Evolutionary conservation across 352 stramenopile genomes (phyloP), one percentile per base, ranked within the genome.

Genomic region (Globisporangium middletonii): DNA sequence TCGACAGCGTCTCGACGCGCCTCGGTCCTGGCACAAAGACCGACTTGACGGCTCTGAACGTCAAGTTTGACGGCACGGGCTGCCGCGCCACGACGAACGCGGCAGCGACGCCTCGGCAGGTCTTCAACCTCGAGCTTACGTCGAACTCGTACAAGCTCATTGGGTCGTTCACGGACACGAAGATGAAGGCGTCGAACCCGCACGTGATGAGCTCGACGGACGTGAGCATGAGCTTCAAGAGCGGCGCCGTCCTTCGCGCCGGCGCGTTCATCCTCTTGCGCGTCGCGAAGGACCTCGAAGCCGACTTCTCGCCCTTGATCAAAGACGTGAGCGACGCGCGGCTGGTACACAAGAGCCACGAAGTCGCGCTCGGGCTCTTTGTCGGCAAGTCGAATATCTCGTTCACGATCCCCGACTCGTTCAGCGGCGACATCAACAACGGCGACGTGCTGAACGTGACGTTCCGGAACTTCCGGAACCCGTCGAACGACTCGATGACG

Each of bases 181-280:
- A 35, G 12, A 82, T 92, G 67, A 61, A 50, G n/a, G 83, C 80
- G 5, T 65, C 71, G 0, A 63, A 81, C 37, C 45, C 64, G 5
- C 60, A 69, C 33, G 79, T 90, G 49, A 71, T 88, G 67, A 75
- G 59, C 55, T 58, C 58, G 0, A 90, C 83, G 2, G 64, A 66
- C 1, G 62, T 92, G 52, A 73, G 68, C n/a, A 63, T 92, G 8
- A 74, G 53, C 46, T 88, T 90, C 27, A 62, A 51, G 2, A 92
- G 73, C 55, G 83, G 83, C 2, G 80, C 79, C 0, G 67, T 88
- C 42, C 60, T 92, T 2, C 72, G 63, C 52, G 71, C 77, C 11
- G 77, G 77, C 0, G 71, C 65, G 1, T 85, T 89, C 57, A 78
- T 92, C 62, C 60, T 92, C 37, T 62, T 92, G 27, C 80, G 83